A percentile compares a stretch with the other conserved stretches of the same genome.
phyloP scores from a whole-genome alignment of 2,329 filamentous ascomycete species.

The Pseudopyricularia javanii region DNA sequence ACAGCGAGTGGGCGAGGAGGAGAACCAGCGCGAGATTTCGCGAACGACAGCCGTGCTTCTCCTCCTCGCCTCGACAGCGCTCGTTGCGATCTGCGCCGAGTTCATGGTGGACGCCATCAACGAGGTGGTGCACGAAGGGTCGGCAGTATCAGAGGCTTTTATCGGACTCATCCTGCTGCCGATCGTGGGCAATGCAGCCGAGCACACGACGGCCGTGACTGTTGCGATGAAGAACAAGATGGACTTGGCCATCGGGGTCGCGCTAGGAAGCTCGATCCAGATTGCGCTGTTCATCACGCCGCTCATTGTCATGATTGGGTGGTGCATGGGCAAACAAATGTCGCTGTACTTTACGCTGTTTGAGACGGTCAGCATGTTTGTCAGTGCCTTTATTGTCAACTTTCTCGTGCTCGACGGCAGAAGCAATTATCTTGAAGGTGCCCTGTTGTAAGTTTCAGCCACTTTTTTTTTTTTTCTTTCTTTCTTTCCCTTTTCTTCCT shows the following conservation, averaged over 20 bases:
- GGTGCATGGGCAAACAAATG: slow-evolving; percentile 57
- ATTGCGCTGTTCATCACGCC: slow-evolving; percentile 62
- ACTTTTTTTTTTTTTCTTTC: no score
- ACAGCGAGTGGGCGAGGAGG: slow-evolving; percentile 9
- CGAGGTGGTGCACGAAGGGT: slow-evolving; percentile 28
- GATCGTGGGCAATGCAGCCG: slow-evolving; percentile 62
- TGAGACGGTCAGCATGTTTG: slow-evolving; percentile 78
- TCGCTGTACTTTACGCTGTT: slow-evolving; percentile 78
- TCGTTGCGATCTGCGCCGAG: slow-evolving; percentile 54
- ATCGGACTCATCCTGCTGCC: slow-evolving; percentile 62
- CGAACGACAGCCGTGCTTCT: slow-evolving; percentile 32
- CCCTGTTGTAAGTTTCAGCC: no score
- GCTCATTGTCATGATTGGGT: slow-evolving; percentile 59
- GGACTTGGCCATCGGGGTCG: slow-evolving; percentile 62
- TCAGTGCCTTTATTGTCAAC: slow-evolving; percentile 76
- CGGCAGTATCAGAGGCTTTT: slow-evolving; percentile 37
- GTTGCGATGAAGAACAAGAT: slow-evolving; percentile 67
- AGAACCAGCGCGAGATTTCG: slow-evolving; percentile 23
- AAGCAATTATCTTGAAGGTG: slow-evolving; percentile 78
- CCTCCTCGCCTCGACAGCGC: slow-evolving; percentile 37
- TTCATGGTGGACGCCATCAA: slow-evolving; percentile 58
- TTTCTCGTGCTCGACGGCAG: slow-evolving; percentile 77
- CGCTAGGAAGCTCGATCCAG: slow-evolving; percentile 59
- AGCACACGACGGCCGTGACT: slow-evolving; percentile 60
- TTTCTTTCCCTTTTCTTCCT: no score